These are phyloP conservation scores for Sarcomyxa edulis DNA, from an alignment of 768 basidiomycete species.

Conservation along the genomic window DNA sequence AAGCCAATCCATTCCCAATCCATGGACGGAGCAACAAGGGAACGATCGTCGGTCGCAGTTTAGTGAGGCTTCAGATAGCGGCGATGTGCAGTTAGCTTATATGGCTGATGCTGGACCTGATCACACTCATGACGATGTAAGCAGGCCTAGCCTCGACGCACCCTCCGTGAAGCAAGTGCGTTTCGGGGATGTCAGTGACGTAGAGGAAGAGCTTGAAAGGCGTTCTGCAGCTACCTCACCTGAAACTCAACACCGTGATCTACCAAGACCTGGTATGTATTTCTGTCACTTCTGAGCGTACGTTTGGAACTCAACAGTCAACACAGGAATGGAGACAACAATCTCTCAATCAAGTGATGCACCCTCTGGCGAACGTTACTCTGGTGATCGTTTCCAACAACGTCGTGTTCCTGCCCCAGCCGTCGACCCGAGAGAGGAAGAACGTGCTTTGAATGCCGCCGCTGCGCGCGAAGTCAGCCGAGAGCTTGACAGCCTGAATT, in stretches of 20 bases:
- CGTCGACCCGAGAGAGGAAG: conserved; percentile 38
- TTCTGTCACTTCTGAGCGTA: no score
- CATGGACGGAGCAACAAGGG: no score
- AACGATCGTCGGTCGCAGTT: no score
- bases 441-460: conserved; percentile 54
- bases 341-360: neutral
- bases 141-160: no score
- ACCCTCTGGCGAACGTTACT: conserved; percentile 1
- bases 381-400: conserved; percentile 10
- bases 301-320: no score
- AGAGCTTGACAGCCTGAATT: conserved; percentile 54
- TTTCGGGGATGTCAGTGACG: conserved; percentile 36
- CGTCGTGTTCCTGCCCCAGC: conserved; percentile 32
- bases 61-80: conserved; percentile 16
- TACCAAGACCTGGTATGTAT: no score
- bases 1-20: no score
- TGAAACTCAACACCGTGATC: no score
- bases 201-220: conserved; percentile 25
- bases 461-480: conserved; percentile 64
- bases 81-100: conserved; percentile 28
- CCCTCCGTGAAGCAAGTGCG: conserved; percentile 41
- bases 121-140: no score
- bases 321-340: no score
- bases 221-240: neutral
- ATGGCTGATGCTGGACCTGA: no score